Evolutionary conservation across 345 rosid species (phyloP).

Genomic region (Dipteronia dyeriana): DNA sequence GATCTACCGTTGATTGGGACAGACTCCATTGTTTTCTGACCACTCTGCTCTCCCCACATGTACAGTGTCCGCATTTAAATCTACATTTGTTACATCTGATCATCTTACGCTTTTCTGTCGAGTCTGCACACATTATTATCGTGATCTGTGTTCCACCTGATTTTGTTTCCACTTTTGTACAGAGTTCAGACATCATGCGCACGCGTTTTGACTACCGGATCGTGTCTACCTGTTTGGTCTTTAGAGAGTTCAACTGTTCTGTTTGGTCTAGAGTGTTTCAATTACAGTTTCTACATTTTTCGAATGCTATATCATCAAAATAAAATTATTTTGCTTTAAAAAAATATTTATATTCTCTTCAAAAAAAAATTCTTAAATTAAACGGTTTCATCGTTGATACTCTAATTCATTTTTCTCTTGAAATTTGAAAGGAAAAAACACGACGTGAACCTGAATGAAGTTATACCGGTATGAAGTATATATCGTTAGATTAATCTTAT

Average conservation of each 20-base stretch:
- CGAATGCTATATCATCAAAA: not conserved
- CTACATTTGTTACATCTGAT: not conserved
- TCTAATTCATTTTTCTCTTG: too few species aligned
- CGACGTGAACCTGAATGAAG: too few species aligned
- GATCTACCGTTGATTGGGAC: not conserved
- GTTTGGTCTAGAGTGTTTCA: not conserved
- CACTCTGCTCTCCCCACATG: not conserved
- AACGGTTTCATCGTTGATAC: too few species aligned
- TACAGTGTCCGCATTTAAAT: not conserved
- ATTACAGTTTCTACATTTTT: not conserved
- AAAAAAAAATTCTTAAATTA: too few species aligned
- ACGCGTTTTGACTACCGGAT: not conserved
- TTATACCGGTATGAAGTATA: too few species aligned
- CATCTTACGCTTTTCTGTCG: not conserved
- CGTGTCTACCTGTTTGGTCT: not conserved
- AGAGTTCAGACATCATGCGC: not conserved
- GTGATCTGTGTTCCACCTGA: not conserved
- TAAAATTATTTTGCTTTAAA: too few species aligned
- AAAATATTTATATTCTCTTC: too few species aligned
- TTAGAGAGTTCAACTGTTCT: not conserved
- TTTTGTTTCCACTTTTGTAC: not conserved
- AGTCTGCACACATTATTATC: not conserved
- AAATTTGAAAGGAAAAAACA: too few species aligned
- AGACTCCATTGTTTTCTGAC: not conserved
- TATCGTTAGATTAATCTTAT: too few species aligned